Evolutionary conservation across 768 basidiomycete species (phyloP), one percentile per base, ranked within the genome.

Genomic region (Lactarius sp.): DNA sequence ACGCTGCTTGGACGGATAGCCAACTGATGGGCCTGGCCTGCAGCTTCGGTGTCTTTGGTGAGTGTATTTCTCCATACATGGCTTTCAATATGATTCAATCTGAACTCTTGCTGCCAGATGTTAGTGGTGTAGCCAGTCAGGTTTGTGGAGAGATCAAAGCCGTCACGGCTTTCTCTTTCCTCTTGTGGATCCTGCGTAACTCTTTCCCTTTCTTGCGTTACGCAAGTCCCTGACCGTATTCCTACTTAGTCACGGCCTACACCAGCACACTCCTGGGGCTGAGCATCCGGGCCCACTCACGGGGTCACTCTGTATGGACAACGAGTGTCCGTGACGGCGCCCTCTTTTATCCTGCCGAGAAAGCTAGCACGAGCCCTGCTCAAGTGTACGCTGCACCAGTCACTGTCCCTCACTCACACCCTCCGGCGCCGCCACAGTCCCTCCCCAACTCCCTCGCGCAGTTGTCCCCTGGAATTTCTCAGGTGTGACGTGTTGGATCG

Each of bases 141-240:
- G 55, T 60, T 47, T 78, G 78, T 60, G 63, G 66, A 27, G 70
- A 78, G 57, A 33, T 65, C 37, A 70, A 74, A 52, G 77, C 64
- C 1, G 61, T 78, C 6, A 69, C 64, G 51, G 78, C 74, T 2
- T 74, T 80, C 62, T 66, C 75, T 13, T 78, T 74, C 67, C 66
- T 79, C 53, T 71, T 67, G 61, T 80, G 76, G 65, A 62, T 77
- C 41, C 59, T 74, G 1, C 31, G 78, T 77, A 50, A 59, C 74
- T 69, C 7, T 12, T 47, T 42, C 8, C 20, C 34, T 56, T 27
- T 46, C 27, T 13, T 6, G 16, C 44, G 51, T 56, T 46, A 22
- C 10, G 7, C 33, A 44, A 20, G 22, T 37, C 47, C 18, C 56
- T 58, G 7, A 60, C 37, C 52, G n/a, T 57, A 59, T 22, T 63